These are phyloP conservation scores for Escovopsis sp. DNA, from an alignment of 2,329 filamentous ascomycete genomes.

Conservation along the genomic window DNA sequence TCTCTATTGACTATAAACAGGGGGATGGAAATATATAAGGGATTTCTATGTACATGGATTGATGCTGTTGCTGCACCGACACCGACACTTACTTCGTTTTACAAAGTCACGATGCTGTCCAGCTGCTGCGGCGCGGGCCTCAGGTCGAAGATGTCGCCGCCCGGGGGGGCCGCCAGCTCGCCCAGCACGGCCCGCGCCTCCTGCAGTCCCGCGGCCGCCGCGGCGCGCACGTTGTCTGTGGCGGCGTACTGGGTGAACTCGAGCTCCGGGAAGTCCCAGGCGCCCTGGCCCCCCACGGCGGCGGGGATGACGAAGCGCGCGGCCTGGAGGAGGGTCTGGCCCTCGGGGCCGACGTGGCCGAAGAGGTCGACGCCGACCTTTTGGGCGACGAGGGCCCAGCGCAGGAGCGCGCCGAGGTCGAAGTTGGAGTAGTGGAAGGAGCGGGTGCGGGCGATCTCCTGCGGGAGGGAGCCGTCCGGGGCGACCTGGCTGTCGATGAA, in stretches of 20 bases:
- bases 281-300: conserved; percentile 5
- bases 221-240: conserved; percentile 12
- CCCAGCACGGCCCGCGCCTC: conserved; percentile 6
- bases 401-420: conserved; percentile 9
- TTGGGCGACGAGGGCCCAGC: conserved; percentile 7
- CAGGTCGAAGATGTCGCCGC: conserved; percentile 12
- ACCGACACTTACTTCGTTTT: not conserved
- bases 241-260: conserved; percentile 12
- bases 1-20: too few species aligned
- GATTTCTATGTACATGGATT: too few species aligned
- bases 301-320: conserved; percentile 13
- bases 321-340: conserved; percentile 10
- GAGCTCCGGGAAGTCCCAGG: conserved; percentile 12
- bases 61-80: too few species aligned
- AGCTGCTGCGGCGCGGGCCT: conserved; percentile 14
- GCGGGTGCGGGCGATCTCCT: conserved; percentile 13
- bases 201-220: conserved; percentile 10
- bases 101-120: conserved; percentile 9
- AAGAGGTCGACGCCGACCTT: conserved; percentile 12
- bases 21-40: too few species aligned
- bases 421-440: conserved; percentile 17
- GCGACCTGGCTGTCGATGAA: conserved; percentile 10
- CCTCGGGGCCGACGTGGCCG: conserved; percentile 9
- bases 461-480: conserved; percentile 12
- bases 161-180: conserved; percentile 8